phyloP scores from a whole-genome alignment of 148 eudicot species.

The Rhododendron henanense region DNA sequence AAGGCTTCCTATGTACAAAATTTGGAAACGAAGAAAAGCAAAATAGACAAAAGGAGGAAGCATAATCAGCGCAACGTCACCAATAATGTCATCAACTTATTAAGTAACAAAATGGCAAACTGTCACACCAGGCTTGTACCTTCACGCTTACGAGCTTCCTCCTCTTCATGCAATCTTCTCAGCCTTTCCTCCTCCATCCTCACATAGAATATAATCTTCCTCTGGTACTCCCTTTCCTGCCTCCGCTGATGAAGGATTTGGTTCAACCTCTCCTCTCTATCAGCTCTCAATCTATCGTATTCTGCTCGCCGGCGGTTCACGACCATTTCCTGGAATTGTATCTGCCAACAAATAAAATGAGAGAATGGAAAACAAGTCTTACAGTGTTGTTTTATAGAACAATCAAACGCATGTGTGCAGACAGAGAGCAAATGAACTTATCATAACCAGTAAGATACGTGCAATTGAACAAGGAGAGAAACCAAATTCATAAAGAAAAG shows the following conservation, averaged over 20 bases:
- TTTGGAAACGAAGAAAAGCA: background rate
- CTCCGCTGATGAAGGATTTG: constrained; percentile 49
- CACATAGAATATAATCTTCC: constrained; percentile 68
- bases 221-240: constrained; percentile 57
- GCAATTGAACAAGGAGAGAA: background rate
- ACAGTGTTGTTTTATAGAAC: background rate
- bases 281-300: constrained; percentile 51
- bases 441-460: background rate
- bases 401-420: background rate
- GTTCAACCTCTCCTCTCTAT: constrained; percentile 48
- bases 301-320: constrained; percentile 49
- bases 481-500: background rate
- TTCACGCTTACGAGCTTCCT: constrained; percentile 76
- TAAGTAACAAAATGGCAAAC: background rate
- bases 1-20: background rate
- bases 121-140: constrained; percentile 33
- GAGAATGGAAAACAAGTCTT: background rate
- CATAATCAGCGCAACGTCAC: background rate
- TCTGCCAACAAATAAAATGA: constrained; percentile 26
- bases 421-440: background rate
- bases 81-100: background rate
- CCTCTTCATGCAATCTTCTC: constrained; percentile 60
- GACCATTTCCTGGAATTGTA: constrained; percentile 50
- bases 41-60: background rate
- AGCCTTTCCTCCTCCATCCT: constrained; percentile 66